A percentile compares a stretch with the other conserved stretches of the same genome.
phyloP scores from a whole-genome alignment of 192 early-diverging fungal species.

The Entophlyctis helioformis region DNA sequence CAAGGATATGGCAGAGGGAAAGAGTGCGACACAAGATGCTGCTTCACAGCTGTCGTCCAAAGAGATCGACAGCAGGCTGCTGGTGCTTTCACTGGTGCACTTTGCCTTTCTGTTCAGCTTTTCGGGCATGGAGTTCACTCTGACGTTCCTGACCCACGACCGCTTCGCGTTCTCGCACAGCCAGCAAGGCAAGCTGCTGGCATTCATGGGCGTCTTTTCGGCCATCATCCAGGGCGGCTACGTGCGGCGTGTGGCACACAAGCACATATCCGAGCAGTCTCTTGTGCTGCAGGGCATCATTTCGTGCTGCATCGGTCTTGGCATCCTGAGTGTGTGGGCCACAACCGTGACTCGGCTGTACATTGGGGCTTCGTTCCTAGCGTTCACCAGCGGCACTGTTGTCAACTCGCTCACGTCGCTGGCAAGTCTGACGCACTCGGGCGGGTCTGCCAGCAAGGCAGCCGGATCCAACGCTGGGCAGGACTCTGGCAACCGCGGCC shows the following conservation, averaged over 20 bases:
- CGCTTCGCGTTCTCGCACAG: conserved; percentile 73
- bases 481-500: conserved; percentile 38
- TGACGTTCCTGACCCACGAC: conserved; percentile 93
- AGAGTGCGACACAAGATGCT: conserved; percentile 2
- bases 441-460: not conserved
- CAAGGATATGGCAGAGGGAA: too few species aligned
- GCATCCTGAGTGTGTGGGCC: conserved; percentile 40
- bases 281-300: conserved; percentile 71
- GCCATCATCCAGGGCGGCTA: conserved; percentile 90
- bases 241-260: conserved; percentile 62
- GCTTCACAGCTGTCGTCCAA: not conserved
- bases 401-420: conserved; percentile 80
- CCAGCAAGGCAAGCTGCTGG: conserved; percentile 78
- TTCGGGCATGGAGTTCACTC: conserved; percentile 97
- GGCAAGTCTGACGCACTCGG: conserved; percentile 33
- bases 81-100: conserved; percentile 58
- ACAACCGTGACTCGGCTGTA: conserved; percentile 30
- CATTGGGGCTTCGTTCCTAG: conserved; percentile 70
- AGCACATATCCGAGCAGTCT: conserved; percentile 46
- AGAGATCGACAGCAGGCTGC: conserved; percentile 4
- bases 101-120: conserved; percentile 86
- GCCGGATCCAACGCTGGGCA: not conserved
- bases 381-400: conserved; percentile 88
- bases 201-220: conserved; percentile 75
- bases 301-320: conserved; percentile 52